Conservation (phyloP, 768 basidiomycete species). For the Pleurotus ostreatus region DNA sequence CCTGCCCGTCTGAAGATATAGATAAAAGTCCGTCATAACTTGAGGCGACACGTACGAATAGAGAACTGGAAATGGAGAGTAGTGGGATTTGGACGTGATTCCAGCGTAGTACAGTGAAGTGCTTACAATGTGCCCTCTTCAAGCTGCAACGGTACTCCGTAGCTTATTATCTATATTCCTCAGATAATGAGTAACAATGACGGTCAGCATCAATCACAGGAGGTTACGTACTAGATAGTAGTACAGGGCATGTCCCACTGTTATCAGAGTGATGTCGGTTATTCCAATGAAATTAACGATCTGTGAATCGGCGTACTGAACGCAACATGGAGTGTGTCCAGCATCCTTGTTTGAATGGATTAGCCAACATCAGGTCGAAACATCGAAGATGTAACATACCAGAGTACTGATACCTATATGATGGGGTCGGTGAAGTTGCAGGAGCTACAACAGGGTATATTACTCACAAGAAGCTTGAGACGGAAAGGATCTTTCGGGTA, state of each 20-base stretch:
- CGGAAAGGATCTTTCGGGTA: conserved; percentile 32
- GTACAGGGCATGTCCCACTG: conserved; percentile 40
- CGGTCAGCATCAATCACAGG: not conserved
- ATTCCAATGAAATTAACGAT: not conserved
- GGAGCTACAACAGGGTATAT: not conserved
- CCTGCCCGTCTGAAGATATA: conserved; percentile 13
- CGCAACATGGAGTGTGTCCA: conserved; percentile 37
- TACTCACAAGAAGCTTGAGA: conserved; percentile 32
- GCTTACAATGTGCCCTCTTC: conserved; percentile 35
- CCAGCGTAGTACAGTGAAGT: not conserved
- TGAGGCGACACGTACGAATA: conserved; percentile 25
- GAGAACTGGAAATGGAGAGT: conserved; percentile 20
- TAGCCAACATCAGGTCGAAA: not conserved
- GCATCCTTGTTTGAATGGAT: conserved; percentile 20
- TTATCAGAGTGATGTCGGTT: conserved; percentile 1
- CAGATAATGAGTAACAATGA: not conserved
- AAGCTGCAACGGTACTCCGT: conserved; percentile 23
- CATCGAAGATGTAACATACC: conserved; percentile 20
- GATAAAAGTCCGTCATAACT: too few species aligned
- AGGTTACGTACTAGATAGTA: conserved; percentile 32
- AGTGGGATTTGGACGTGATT: not conserved
- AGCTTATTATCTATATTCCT: conserved; percentile 31
- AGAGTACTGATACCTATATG: conserved; percentile 28
- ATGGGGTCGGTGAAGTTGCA: not conserved
- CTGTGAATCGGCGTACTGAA: conserved; percentile 26